Conservation (phyloP, 202 grass and related monocot genomes). For the Schoenoplectus tabernaemontani region DNA sequence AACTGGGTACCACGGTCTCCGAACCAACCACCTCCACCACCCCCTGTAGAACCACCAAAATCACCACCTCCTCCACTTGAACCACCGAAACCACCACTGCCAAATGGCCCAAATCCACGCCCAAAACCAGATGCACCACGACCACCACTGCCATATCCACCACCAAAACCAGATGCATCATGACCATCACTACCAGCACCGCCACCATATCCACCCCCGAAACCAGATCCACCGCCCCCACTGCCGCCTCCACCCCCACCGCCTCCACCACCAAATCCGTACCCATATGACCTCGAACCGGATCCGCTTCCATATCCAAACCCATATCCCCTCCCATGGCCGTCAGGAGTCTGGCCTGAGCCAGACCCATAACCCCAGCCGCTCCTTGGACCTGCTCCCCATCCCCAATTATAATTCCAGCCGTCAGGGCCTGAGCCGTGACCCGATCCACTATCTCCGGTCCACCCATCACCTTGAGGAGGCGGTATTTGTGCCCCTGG, state of each 20-base stretch:
- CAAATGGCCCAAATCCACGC: not conserved
- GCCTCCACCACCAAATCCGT: not conserved
- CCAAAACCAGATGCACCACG: conserved; percentile 10
- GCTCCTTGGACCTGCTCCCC: conserved; percentile 47
- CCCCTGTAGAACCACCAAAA: not conserved
- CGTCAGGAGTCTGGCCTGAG: conserved; percentile 26
- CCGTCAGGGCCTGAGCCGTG: conserved; percentile 34
- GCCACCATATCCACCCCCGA: not conserved
- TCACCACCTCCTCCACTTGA: not conserved
- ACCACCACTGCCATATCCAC: not conserved
- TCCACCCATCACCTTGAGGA: conserved; percentile 24
- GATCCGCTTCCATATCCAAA: conserved; percentile 28
- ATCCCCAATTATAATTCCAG: conserved; percentile 52
- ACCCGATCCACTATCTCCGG: conserved; percentile 39
- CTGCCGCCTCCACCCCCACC: not conserved
- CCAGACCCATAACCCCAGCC: conserved; percentile 46
- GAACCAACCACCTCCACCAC: no score
- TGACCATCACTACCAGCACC: not conserved
- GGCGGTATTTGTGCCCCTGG: conserved; percentile 2
- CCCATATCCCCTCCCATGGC: conserved; percentile 19
- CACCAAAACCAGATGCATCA: no score
- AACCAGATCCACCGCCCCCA: no score
- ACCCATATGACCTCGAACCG: conserved; percentile 19
- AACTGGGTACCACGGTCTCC: no score
- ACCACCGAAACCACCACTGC: not conserved